Base-by-base conservation (phyloP, 371 early-diverging fungal species). In the Mucor irregularis region DNA sequence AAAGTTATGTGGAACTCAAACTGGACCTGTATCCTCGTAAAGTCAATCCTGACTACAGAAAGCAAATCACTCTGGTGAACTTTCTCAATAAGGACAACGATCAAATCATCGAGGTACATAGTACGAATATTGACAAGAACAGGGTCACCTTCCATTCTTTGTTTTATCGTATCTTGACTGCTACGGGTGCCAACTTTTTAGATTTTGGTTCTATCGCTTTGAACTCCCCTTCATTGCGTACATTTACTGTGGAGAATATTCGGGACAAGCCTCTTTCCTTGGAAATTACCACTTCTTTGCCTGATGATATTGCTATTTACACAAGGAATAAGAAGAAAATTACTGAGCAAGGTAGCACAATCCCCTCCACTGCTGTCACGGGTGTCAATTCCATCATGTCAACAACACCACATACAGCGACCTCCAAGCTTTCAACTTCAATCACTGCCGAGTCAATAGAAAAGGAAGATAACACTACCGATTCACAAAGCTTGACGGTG, bases 11-110 rank as follows among this genome's bases (percentile, higher is more conserved):
- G 11, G 89, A 91, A 38, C 83, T 95, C 26, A 94, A 93, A 58
- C 73, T 98, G 17, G 96, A 96, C 65, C 88, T 98, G 39, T 97
- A 94, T 66, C 99, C 99, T 2, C 89, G 98, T n/a, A 96, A 97
- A 68, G 90, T 96, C 28, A 98, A 98, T 60, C 93, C 96, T 1
- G 94, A 96, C 43, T 98, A 98, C 68, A 85, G 95, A 57, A 98
- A 97, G 67, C 95, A 98, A 68, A 87, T 98, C 17, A 94, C 94
- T 0, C 82, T 98, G 14, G 90, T 91, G 55, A 98, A 98, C 65
- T 74, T 89, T 43, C 76, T 90, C 35, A 96, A 97, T 66, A 83
- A 89, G 4, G 87, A 90, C 49, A 93, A 97, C 66, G 93, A 95
- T 71, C 90, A 90, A 62, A 90, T 90, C 34, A 85, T 98, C 21